Evolutionary conservation across 176 grass and related monocot genomes (phyloP), one percentile per base, ranked within the genome.

Genomic region (Carex myosuroides): DNA sequence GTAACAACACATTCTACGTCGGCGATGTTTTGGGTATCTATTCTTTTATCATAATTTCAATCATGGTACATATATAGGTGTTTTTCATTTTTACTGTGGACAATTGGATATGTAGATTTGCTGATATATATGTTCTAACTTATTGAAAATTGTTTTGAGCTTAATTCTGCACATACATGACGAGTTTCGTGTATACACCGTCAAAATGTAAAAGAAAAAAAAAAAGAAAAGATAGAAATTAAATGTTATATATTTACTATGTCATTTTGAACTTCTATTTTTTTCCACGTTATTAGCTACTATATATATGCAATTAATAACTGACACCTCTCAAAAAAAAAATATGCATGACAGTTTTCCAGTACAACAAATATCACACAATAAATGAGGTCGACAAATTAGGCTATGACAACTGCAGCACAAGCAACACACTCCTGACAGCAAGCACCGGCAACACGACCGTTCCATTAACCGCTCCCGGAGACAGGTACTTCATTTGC

Each of bases 381-480:
- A 22, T 98, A 69, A 85, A 76, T 21, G 95, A 94, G 37, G 95
- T 94, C 1, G 89, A 93, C 73, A 86, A 79, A 53, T 68, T 79
- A 24, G 89, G 89, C 84, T 98, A 86, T 84, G 90, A 83, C 13
- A 91, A 64, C 86, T 94, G 92, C 86, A 91, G 73, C 79, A 79
- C 57, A 29, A 54, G 80, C 32, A 70, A 58, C 72, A 30, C 91
- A 56, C 8, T 93, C 11, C 44, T 89, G 20, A 77, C 91, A 58
- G 13, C 69, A 50, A 93, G 84, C 86, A 82, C 89, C 69, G 95
- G 92, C 39, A 94, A 98, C 88, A 95, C 91, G 41, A 90, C 89
- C 53, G 80, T 94, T 48, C 14, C 83, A 30, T 81, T 95, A 35
- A 61, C 88, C 55, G 61, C 90, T 13, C 73, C 86, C 11, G 96